Evolutionary conservation across 208 protist species (phyloP), one percentile per base, ranked within the genome.

Genomic region (Trypanosoma avium): DNA sequence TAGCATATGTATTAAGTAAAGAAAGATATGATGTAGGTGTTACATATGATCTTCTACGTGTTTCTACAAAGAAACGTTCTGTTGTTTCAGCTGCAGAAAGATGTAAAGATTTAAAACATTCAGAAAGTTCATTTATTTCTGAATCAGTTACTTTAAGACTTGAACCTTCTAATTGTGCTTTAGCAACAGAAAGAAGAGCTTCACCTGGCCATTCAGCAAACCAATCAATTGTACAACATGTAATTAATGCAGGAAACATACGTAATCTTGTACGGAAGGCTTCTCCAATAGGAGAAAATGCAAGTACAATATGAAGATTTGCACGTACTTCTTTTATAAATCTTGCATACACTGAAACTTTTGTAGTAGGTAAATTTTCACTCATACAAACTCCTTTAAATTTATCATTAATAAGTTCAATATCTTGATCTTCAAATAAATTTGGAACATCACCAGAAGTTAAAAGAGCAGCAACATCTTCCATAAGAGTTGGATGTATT

Each of bases 201-300:
- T 99, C 93, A 8, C 83, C 86, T 13, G 97, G 97, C 97, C 97
- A 99, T 67, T 94, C 84, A 30, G 91, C 90, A 79, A 99, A 99
- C 98, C 97, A 99, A 75, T 99, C 98, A 64, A 99, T 99, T 24
- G 97, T 98, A 75, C 97, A 99, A 77, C 96, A 99, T 49, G 97
- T 97, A 60, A 99, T 95, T 9, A 99, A 85, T 0, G 97, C 93
- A 0, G 97, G 97, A 70, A 99, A 99, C 91, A 98, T 98, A 56
- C 97, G 90, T 66, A 99, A 82, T 57, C 97, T 84, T 7, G 77
- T 95, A 54, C 97, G 81, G 73, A 99, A 99, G 6, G 71, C 81
- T 65, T 98, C 95, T 56, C 96, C 94, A 53, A 98, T 93, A 10
- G 98, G 98, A 19, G 95, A 98, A 78, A 99, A 98, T 60, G 91